These are phyloP conservation scores for Cyberlindnera amylophila DNA, from an alignment of 805 yeast species.

Conservation along the genomic window DNA sequence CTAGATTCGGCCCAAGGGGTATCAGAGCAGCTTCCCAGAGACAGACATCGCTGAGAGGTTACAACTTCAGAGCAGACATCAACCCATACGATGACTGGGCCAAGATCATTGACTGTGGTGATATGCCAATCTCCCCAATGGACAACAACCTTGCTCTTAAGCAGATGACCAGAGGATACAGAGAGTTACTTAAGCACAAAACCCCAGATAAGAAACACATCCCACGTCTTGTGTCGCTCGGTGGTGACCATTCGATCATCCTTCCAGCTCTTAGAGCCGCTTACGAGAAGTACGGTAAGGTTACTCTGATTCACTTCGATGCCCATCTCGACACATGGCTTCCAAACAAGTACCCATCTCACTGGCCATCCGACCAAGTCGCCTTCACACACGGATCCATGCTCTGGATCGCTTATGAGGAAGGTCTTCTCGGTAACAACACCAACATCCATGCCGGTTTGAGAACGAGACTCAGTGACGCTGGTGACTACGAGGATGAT, in stretches of 20 bases:
- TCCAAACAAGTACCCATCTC: conserved; percentile 65
- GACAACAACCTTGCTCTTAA: conserved; percentile 60
- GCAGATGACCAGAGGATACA: conserved; percentile 57
- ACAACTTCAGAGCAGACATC: conserved; percentile 59
- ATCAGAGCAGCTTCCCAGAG: conserved; percentile 67
- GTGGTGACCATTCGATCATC: conserved; percentile 80
- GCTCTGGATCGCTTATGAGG: conserved; percentile 68
- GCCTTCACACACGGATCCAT: conserved; percentile 81
- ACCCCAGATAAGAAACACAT: conserved; percentile 30
- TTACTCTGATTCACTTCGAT: conserved; percentile 77
- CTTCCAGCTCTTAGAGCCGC: conserved; percentile 70
- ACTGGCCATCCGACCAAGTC: conserved; percentile 49
- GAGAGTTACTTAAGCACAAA: conserved; percentile 43
- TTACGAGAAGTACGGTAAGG: conserved; percentile 55
- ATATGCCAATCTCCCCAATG: conserved; percentile 64
- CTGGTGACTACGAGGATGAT: conserved; percentile 64
- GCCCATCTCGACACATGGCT: conserved; percentile 84
- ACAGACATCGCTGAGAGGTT: conserved; percentile 66
- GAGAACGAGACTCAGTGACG: conserved; percentile 68
- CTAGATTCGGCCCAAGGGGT: conserved; percentile 54
- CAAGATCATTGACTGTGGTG: conserved; percentile 60
- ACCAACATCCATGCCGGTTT: conserved; percentile 73
- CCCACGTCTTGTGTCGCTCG: conserved; percentile 68
- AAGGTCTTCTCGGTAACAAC: conserved; percentile 49
- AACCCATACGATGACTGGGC: conserved; percentile 58